Evolutionary conservation across 78 protist genomes (phyloP), one percentile per base, ranked within the genome.

Genomic region (Thecamonas trahens): DNA sequence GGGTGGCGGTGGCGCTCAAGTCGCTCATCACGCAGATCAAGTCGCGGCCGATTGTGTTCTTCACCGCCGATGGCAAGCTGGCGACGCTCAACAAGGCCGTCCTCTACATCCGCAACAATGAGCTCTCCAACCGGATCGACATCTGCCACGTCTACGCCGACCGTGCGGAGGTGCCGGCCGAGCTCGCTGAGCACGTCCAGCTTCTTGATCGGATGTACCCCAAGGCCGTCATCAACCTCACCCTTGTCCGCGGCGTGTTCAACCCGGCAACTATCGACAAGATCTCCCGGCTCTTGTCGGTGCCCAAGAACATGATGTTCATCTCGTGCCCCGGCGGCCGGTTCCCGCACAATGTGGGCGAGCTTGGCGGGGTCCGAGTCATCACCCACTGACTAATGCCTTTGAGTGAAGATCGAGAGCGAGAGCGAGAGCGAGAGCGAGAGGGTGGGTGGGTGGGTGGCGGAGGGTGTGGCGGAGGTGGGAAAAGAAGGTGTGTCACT

Each of bases 301-400:
- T 71, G 31, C 69, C 77, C n/a, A 38, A 28, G 29, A 71, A 71
- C 50, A 47, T 61, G 38, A 61, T 59, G 69, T 71, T 71, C 49
- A 71, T 71, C 8, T 40, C 55, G 31, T 71, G 66, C 38, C 66
- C 75, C 5, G 35, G 49, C 28, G 65, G 5, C 47, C 1, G 6
- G 69, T 29, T 40, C 20, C 32, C 55, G 54, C 20, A 55, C 47
- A 35, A 53, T 18, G 26, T 68, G 20, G 64, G 39, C 24, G 64
- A 68, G 28, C 47, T 55, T 2, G 74, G 74, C 22, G 74, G 74
- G 53, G 28, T 68, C 3, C 74, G 74, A 31, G 31, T 68, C 45
- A 53, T 68, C n/a, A n/a, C n/a, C n/a, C n/a, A n/a, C n/a, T n/a
- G n/a, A n/a, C n/a, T n/a, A n/a, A n/a, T n/a, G n/a, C n/a, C n/a